These are phyloP conservation scores for Bidens hawaiensis DNA, from an alignment of 140 eudicot genomes.

Conservation along the genomic window DNA sequence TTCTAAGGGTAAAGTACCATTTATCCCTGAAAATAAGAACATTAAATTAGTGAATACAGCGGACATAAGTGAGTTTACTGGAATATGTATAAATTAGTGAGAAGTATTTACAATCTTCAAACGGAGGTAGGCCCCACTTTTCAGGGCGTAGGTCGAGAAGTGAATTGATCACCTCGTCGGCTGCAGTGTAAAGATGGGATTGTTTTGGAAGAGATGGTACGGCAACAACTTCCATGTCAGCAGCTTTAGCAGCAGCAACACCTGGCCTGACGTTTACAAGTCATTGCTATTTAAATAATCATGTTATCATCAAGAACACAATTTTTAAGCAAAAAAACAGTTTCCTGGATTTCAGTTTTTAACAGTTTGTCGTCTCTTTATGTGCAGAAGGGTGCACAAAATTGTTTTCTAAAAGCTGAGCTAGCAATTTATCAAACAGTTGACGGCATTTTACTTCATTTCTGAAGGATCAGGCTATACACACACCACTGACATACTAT, in stretches of 20 bases:
- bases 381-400: background rate
- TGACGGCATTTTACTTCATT: background rate
- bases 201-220: slow-evolving; percentile 89
- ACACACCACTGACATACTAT: too few relatives aligned
- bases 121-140: slow-evolving; percentile 92
- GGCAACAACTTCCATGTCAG: slow-evolving; percentile 92
- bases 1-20: slow-evolving; percentile 66
- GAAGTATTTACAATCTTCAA: slow-evolving; percentile 74
- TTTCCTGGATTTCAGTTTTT: background rate
- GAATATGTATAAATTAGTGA: slow-evolving; percentile 11
- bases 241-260: slow-evolving; percentile 90
- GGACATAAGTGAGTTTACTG: background rate
- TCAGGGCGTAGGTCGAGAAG: slow-evolving; percentile 78
- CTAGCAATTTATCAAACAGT: background rate
- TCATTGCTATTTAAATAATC: background rate
- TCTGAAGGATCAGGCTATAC: too few relatives aligned
- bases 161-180: slow-evolving; percentile 82
- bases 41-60: background rate
- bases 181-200: slow-evolving; percentile 63
- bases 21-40: slow-evolving; percentile 61
- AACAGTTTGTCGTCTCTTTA: background rate
- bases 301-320: background rate
- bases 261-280: slow-evolving; percentile 60
- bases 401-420: background rate
- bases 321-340: background rate